A percentile compares a stretch with the other conserved stretches of the same genome.
Evolutionary conservation across 2,329 filamentous ascomycete genomes (phyloP).

Genomic region (Claviceps paspali): DNA sequence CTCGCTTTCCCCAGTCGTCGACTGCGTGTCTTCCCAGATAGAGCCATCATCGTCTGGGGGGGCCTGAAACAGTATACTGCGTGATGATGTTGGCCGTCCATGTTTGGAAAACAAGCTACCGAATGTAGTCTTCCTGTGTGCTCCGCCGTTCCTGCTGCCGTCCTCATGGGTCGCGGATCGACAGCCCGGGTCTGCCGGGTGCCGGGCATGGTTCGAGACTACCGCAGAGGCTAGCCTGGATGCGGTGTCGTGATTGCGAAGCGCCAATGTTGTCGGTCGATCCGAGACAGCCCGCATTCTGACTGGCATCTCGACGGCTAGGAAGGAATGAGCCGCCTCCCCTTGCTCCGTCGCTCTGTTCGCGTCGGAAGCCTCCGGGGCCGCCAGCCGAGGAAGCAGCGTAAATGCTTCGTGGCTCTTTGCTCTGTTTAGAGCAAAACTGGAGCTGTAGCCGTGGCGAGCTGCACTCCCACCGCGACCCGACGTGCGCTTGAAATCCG

Average conservation of each 20-base stretch:
- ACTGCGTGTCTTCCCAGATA: background rate
- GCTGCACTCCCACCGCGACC: background rate
- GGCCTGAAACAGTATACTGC: too few species aligned
- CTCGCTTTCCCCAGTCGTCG: background rate
- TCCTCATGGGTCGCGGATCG: background rate
- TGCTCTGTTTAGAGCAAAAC: slow-evolving; percentile 10
- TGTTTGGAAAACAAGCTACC: slow-evolving; percentile 1
- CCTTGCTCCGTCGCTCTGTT: background rate
- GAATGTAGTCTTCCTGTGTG: slow-evolving; percentile 1
- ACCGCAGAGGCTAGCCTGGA: slow-evolving; percentile 1
- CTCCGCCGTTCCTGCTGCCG: background rate
- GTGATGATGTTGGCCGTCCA: background rate
- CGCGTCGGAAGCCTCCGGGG: background rate
- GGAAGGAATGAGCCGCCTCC: background rate
- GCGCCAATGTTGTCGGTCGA: slow-evolving; percentile 1
- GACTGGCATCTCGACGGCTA: background rate
- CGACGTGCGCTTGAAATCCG: background rate
- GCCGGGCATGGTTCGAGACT: background rate
- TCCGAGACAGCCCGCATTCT: background rate
- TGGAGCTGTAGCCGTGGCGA: slow-evolving; percentile 8
- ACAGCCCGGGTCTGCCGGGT: background rate
- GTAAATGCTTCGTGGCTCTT: slow-evolving; percentile 10
- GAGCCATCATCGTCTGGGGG: too few species aligned
- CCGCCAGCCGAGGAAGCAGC: slow-evolving; percentile 8
- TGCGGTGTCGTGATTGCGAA: slow-evolving; percentile 2